phyloP scores from a whole-genome alignment of 257 asterid genomes.

The Verbena officinalis region DNA sequence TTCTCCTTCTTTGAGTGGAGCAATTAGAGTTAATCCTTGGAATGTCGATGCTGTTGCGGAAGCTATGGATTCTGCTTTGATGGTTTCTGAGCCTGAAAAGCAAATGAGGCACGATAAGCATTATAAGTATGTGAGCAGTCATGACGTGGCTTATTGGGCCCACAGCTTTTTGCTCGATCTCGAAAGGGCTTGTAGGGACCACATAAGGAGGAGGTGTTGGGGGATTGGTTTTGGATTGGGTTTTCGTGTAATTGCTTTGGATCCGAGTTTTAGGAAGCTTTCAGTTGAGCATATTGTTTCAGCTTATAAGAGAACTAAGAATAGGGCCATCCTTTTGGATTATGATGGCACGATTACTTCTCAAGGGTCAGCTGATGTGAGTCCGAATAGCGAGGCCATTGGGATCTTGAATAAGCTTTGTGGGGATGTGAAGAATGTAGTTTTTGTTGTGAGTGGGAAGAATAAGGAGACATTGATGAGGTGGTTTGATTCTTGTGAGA shows the following conservation, averaged over 20 bases:
- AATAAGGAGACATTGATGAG: slow-evolving; percentile 53
- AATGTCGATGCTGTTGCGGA: slow-evolving; percentile 75
- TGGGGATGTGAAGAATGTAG: slow-evolving; percentile 63
- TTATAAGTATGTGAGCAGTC: slow-evolving; percentile 75
- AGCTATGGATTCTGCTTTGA: slow-evolving; percentile 81
- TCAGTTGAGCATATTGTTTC: slow-evolving; percentile 89
- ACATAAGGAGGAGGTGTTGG: slow-evolving; percentile 79
- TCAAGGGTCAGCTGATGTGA: slow-evolving; percentile 46
- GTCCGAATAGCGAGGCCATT: slow-evolving; percentile 64
- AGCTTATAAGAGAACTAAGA: slow-evolving; percentile 74
- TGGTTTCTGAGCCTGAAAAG: slow-evolving; percentile 67
- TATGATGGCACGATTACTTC: slow-evolving; percentile 73
- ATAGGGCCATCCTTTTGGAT: slow-evolving; percentile 81
- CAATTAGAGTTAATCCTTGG: slow-evolving; percentile 89
- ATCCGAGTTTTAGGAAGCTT: slow-evolving; percentile 80
- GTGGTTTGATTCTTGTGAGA: slow-evolving; percentile 72
- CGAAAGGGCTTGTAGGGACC: slow-evolving; percentile 81
- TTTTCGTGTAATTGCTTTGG: slow-evolving; percentile 83
- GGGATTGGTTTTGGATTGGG: slow-evolving; percentile 90
- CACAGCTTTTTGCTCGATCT: slow-evolving; percentile 82
- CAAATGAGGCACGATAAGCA: slow-evolving; percentile 90
- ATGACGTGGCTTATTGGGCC: slow-evolving; percentile 94
- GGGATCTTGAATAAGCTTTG: slow-evolving; percentile 64
- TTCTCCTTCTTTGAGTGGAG: slow-evolving; percentile 87
- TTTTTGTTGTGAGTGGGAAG: slow-evolving; percentile 79